Percentiles rank a stretch among this genome's conserved stretches.
Evolutionary conservation across 2,329 filamentous ascomycete genomes (phyloP).

Genomic region (Phialophora expanda): DNA sequence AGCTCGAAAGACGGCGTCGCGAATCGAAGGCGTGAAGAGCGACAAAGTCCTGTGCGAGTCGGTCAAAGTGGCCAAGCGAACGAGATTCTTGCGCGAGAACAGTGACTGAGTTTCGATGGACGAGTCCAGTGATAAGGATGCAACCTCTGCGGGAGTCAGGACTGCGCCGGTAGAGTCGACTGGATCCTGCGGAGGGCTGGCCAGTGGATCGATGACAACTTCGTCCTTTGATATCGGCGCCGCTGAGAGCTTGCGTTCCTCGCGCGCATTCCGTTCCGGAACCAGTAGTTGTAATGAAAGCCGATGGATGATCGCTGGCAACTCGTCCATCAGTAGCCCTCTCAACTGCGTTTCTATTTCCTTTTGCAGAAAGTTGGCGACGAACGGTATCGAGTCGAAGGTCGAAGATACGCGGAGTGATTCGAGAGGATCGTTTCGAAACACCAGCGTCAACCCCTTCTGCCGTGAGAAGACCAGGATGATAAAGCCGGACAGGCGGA

Average conservation of each 20-base stretch:
- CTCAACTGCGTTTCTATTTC: constrained; percentile 94
- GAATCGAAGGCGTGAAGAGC: constrained; percentile 87
- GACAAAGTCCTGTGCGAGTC: constrained; percentile 91
- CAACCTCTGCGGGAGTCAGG: constrained; percentile 75
- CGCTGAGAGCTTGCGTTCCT: constrained; percentile 61
- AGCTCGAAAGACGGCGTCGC: constrained; percentile 87
- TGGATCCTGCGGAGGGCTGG: constrained; percentile 78
- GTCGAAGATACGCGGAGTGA: constrained; percentile 98
- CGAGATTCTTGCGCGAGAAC: constrained; percentile 93
- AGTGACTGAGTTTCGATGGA: constrained; percentile 82
- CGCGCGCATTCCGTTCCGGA: constrained; percentile 76
- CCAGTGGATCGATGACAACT: constrained; percentile 75
- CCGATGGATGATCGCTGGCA: constrained; percentile 94
- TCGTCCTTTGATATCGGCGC: constrained; percentile 62
- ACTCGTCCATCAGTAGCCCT: constrained; percentile 95
- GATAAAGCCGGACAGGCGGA: constrained; percentile 94
- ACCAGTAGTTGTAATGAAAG: constrained; percentile 88
- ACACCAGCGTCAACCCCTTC: constrained; percentile 94
- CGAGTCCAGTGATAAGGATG: constrained; percentile 77
- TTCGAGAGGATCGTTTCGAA: constrained; percentile 96
- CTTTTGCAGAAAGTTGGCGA: constrained; percentile 93
- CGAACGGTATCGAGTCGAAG: constrained; percentile 98
- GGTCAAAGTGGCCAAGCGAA: constrained; percentile 79
- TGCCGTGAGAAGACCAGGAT: constrained; percentile 97
- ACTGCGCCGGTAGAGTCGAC: constrained; percentile 80